Base-by-base conservation (phyloP, 2,329 filamentous ascomycete genomes). In the Aspergillus tanneri region DNA sequence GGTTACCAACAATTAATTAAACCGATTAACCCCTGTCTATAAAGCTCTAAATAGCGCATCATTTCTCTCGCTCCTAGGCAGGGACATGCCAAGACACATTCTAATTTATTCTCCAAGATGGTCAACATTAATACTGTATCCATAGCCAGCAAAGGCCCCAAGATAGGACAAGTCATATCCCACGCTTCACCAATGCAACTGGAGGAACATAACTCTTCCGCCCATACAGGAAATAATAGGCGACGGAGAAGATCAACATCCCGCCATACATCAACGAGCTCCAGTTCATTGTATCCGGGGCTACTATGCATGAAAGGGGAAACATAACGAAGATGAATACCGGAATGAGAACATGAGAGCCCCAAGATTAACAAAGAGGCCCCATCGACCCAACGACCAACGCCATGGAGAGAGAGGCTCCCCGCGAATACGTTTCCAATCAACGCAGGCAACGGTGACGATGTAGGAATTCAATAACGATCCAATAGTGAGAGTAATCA, bases 391-490 rank as follows among this genome's bases (percentile, higher is more conserved):
- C 4, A 79, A 66, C 9, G 65, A 69, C 67, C 75, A 79, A 9
- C 70, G 69, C 2, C 68, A 70, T 0, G 65, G 67, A 1, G 76
- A 71, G 1, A 79, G 67, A 1, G 64, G 49, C 44, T 78, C 68
- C 1, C 63, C 59, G 7, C 65, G 66, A 45, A 74, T 60, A 2
- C 75, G 68, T 49, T 74, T 76, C 14, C 72, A 52, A 7, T 74
- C 58, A 9, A 79, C 64, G 54, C 75, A 78, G n/a, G 64, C 66
- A 41, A 78, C 77, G 2, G 73, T 74, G 5, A 79, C 58, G 22
- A 73, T 65, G 46, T 76, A 76, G 14, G 73, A 70, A 3, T 64
- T 69, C 30, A 75, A 56, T 10, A 75, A 53, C 5, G 72, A 70
- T 5, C 66, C 65, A 21, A 74, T 65, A 2, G 66, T 69, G 4